Base-by-base conservation (phyloP, 352 stramenopile genomes). In the Pythium angustatum region DNA sequence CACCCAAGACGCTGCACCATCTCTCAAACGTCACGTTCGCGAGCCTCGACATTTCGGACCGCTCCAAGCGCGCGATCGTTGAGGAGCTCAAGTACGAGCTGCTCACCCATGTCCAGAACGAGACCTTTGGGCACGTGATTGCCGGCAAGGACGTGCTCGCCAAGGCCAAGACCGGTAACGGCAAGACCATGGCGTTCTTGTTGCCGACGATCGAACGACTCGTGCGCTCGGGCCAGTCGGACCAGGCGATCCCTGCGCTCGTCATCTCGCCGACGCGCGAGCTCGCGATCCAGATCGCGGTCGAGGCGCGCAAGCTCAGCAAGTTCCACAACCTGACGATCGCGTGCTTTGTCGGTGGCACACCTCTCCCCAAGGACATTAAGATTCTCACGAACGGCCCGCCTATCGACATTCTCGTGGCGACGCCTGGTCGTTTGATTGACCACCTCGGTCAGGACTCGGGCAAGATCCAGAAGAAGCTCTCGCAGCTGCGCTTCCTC, bases 371-470 rank as follows among this genome's bases (percentile, higher is more conserved):
- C 49, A 80, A 87, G 56, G 83, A 91, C 49, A 53, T 70, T 7
- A 66, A 73, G 59, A 51, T 62, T 34, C 69, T 93, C n/a, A 74
- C 63, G 3, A 65, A 60, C 27, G 64, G 54, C 44, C 50, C 38
- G 9, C 70, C 74, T 2, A 76, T 96, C 31, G 86, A 99, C 71
- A 93, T 99, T 55, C 73, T 99, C 5, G 93, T 99, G 31, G 96
- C 95, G 9, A 99, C 97, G 5, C 97, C 97, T 3, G 97, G 97
- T 14, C 85, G 97, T 63, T 79, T 99, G 24, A 72, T 97, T 7
- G 97, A 99, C 83, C 96, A 99, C 66, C 75, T 99, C 26, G 83
- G 92, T 60, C 96, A 98, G 68, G 76, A 90, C 71, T 96, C 93
- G 15, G 94, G 88, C 22, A 79, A 81, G n/a, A 95, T 98, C 52